phyloP scores from a whole-genome alignment of 2,329 filamentous ascomycete species.

The Microsporum ferrugineum region DNA sequence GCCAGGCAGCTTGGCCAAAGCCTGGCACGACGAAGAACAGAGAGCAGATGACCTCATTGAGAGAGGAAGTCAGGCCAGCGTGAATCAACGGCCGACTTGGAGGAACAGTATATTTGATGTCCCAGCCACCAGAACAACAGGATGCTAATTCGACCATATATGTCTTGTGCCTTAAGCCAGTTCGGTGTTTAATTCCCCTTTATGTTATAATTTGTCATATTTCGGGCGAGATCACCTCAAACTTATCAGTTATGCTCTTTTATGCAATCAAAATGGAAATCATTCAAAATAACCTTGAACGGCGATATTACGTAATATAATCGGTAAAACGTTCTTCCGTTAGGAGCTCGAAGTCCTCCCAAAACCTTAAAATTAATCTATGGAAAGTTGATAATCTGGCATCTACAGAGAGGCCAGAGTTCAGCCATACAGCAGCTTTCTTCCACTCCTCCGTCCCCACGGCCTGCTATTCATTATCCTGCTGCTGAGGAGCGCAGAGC shows the following conservation, averaged over 20 bases:
- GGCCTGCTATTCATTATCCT: not conserved
- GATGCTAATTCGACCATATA: not conserved
- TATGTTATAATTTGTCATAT: not conserved
- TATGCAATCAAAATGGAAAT: not conserved
- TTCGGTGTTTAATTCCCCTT: not conserved
- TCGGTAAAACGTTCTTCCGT: not conserved
- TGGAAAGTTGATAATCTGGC: conserved; percentile 5
- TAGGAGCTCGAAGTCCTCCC: not conserved
- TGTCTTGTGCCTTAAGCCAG: not conserved
- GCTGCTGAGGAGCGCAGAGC: not conserved
- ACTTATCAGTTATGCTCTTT: not conserved
- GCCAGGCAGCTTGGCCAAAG: conserved; percentile 73
- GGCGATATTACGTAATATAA: not conserved
- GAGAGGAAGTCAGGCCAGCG: conserved; percentile 51
- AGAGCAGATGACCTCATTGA: conserved; percentile 60
- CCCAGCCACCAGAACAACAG: not conserved
- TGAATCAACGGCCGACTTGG: conserved; percentile 44
- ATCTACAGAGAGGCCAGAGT: not conserved
- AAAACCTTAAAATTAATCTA: not conserved
- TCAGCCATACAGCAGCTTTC: not conserved
- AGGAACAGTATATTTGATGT: conserved; percentile 65
- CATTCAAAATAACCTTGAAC: not conserved
- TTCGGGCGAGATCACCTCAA: not conserved
- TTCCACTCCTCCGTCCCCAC: not conserved
- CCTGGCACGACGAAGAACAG: conserved; percentile 72